These are phyloP conservation scores for Phenoliferia sp. DNA, from an alignment of 1,284 basidiomycete genomes.

Conservation along the genomic window DNA sequence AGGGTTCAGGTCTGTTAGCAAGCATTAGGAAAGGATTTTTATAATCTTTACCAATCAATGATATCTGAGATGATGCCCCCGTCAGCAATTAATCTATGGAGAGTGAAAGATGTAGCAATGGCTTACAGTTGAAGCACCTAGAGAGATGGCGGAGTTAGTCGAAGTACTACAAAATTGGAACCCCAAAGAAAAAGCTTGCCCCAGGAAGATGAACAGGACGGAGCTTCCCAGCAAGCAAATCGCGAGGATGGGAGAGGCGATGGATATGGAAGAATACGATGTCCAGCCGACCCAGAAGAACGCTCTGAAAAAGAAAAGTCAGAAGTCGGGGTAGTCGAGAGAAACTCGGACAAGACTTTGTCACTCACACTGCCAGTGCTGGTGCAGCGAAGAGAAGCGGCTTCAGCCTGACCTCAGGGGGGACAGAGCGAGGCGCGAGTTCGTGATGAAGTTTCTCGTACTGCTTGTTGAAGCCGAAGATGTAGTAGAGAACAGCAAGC, in stretches of 20 bases:
- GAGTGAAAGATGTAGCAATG: too few relatives aligned
- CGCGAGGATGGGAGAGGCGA: conserved; percentile 25
- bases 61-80: conserved; percentile 22
- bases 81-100: too few relatives aligned
- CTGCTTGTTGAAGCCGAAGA: conserved; percentile 35
- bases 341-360: neutral
- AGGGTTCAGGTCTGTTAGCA: too few relatives aligned
- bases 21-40: neutral
- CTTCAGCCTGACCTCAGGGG: conserved; percentile 38
- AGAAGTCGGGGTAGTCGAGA: neutral
- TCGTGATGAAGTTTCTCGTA: conserved; percentile 31
- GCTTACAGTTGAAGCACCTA: too few relatives aligned
- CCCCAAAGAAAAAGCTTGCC: too few relatives aligned
- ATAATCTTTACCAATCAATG: conserved; percentile 6
- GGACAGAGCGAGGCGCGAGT: conserved; percentile 25
- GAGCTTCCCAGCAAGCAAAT: conserved; percentile 20
- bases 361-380: conserved; percentile 31
- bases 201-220: conserved; percentile 41
- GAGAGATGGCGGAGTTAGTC: too few relatives aligned
- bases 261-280: conserved; percentile 31
- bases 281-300: conserved; percentile 43
- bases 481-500: conserved; percentile 31
- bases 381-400: conserved; percentile 38
- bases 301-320: neutral
- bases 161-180: too few relatives aligned